These are phyloP conservation scores for Ciborinia camelliae DNA, from an alignment of 2,329 filamentous ascomycete species.

Conservation along the genomic window DNA sequence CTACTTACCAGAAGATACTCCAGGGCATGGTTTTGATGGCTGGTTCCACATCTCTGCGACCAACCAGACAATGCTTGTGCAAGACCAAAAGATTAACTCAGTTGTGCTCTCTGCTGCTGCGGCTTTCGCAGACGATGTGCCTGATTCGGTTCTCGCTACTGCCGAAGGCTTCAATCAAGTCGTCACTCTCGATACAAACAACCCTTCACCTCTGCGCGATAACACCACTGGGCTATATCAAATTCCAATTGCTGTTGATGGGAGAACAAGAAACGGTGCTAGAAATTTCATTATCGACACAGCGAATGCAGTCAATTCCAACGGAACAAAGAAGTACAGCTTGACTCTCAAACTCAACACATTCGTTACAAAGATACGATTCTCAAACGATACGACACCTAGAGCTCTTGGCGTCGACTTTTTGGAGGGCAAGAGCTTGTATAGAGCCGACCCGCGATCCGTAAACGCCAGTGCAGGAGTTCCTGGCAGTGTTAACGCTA, in stretches of 20 bases:
- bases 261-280: constrained; percentile 26
- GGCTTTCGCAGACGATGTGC: neutral
- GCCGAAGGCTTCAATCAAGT: constrained; percentile 15
- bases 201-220: constrained; percentile 26
- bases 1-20: constrained; percentile 40
- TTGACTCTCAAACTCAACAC: constrained; percentile 20
- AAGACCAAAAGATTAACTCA: constrained; percentile 23
- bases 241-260: constrained; percentile 29
- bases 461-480: constrained; percentile 29
- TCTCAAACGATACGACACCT: constrained; percentile 28
- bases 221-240: constrained; percentile 29
- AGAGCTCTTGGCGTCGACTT: constrained; percentile 44
- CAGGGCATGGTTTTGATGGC: constrained; percentile 30
- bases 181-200: constrained; percentile 31
- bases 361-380: constrained; percentile 41
- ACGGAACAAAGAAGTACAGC: constrained; percentile 23
- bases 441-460: constrained; percentile 43
- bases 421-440: constrained; percentile 42
- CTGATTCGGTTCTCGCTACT: neutral
- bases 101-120: neutral
- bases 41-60: constrained; percentile 34
- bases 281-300: constrained; percentile 32
- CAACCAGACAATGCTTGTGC: constrained; percentile 21
- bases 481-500: constrained; percentile 25
- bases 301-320: constrained; percentile 22